Percentiles rank a stretch among this genome's conserved stretches.
phyloP scores from a whole-genome alignment of 140 eudicot species.

The Flaveria floridana region DNA sequence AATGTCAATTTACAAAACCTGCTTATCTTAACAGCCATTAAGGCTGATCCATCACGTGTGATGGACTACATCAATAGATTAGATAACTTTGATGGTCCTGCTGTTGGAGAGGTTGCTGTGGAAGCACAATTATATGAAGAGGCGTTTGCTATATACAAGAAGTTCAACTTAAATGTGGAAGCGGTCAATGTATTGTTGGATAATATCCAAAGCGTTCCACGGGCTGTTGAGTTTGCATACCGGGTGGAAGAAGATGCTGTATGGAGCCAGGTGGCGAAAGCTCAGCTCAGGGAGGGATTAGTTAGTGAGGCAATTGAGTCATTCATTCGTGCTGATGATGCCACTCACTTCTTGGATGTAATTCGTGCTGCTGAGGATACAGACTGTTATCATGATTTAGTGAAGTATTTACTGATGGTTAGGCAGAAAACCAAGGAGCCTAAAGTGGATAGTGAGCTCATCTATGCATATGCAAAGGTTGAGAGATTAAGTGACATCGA shows the following conservation, averaged over 20 bases:
- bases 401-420: slow-evolving; percentile 84
- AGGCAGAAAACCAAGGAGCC: slow-evolving; percentile 91
- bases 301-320: slow-evolving; percentile 98
- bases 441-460: slow-evolving; percentile 92
- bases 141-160: slow-evolving; percentile 93
- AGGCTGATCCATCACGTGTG: slow-evolving; percentile 94
- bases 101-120: slow-evolving; percentile 97
- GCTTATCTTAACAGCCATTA: slow-evolving; percentile 87
- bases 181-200: slow-evolving; percentile 89
- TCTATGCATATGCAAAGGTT: slow-evolving; percentile 91
- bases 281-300: slow-evolving; percentile 84
- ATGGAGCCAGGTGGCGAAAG: slow-evolving; percentile 98
- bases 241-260: slow-evolving; percentile 98
- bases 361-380: slow-evolving; percentile 84
- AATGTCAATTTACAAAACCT: slow-evolving; percentile 89
- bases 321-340: slow-evolving; percentile 91
- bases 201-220: slow-evolving; percentile 71
- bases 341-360: slow-evolving; percentile 88
- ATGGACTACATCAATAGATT: slow-evolving; percentile 88
- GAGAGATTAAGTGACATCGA: slow-evolving; percentile 85
- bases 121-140: slow-evolving; percentile 94
- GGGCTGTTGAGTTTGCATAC: slow-evolving; percentile 96
- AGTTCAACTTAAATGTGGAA: slow-evolving; percentile 87
- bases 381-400: slow-evolving; percentile 79
- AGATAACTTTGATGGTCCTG: slow-evolving; percentile 98